Conservation (phyloP, 2,329 filamentous ascomycete genomes). For the Botrytis cinerea region DNA sequence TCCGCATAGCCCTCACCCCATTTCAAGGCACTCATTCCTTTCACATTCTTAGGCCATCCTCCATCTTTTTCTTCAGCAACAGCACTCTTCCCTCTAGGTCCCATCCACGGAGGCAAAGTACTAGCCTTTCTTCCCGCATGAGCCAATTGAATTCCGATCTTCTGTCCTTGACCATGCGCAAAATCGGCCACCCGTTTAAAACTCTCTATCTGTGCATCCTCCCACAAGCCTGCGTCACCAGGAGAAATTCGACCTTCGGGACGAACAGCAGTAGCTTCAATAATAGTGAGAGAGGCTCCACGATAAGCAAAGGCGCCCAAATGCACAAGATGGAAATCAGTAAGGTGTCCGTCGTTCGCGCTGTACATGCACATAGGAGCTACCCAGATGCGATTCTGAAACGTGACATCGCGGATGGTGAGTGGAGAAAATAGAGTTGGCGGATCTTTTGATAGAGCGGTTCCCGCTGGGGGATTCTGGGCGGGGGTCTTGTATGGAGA, state of each 20-base stretch:
- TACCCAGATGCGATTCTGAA: conserved; percentile 50
- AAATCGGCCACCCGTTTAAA: conserved; percentile 45
- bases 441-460: conserved; percentile 36
- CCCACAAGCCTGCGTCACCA: conserved; percentile 42
- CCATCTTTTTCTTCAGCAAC: conserved; percentile 40
- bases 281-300: conserved; percentile 41
- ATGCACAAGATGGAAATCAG: conserved; percentile 42
- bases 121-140: conserved; percentile 58
- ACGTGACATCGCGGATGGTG: conserved; percentile 47
- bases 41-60: conserved; percentile 46
- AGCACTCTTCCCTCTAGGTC: conserved; percentile 33
- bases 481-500: conserved; percentile 4
- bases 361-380: conserved; percentile 51
- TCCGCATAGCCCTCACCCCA: conserved; percentile 57
- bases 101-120: conserved; percentile 43
- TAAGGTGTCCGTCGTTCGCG: conserved; percentile 38
- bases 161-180: conserved; percentile 55
- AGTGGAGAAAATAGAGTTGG: conserved; percentile 49
- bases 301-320: conserved; percentile 40
- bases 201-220: conserved; percentile 44
- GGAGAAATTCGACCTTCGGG: conserved; percentile 42
- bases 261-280: conserved; percentile 43
- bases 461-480: conserved; percentile 38
- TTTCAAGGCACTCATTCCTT: conserved; percentile 58
- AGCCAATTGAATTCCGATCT: conserved; percentile 69